These are phyloP conservation scores for Vinca minor DNA, from an alignment of 257 asterid species.

Conservation along the genomic window DNA sequence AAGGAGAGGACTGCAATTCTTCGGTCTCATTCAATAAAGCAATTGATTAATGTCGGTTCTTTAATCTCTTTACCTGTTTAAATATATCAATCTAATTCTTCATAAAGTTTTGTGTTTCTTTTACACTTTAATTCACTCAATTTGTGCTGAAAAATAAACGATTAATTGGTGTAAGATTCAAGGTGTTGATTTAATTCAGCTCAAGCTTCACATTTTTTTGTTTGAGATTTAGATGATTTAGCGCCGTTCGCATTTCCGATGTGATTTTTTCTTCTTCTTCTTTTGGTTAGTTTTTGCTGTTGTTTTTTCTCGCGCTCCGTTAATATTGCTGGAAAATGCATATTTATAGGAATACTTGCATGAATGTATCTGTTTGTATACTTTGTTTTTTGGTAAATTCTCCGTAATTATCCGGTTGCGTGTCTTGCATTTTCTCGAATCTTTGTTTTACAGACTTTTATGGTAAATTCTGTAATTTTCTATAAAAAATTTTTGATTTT, in stretches of 20 bases:
- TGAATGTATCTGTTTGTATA: not conserved
- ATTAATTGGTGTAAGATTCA: constrained; percentile 4
- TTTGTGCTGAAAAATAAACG: not conserved
- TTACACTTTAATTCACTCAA: constrained; percentile 1
- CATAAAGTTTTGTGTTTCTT: constrained; percentile 2
- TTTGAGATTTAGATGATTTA: constrained; percentile 1
- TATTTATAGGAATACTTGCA: not conserved
- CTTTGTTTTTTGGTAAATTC: not conserved
- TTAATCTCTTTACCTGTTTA: constrained; percentile 21
- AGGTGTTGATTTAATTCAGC: not conserved
- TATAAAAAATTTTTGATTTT: not conserved
- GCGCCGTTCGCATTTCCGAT: not conserved
- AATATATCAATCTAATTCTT: constrained; percentile 1
- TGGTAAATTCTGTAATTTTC: not conserved
- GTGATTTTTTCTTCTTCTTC: no score
- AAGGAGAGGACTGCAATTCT: constrained; percentile 18
- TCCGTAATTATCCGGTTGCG: not conserved
- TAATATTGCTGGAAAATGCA: constrained; percentile 1
- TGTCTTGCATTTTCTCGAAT: not conserved
- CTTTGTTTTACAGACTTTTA: not conserved
- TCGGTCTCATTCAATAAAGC: constrained; percentile 17
- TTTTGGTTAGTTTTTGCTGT: not conserved
- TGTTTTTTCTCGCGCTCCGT: constrained; percentile 9
- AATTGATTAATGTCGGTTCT: constrained; percentile 53
- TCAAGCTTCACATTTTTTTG: not conserved